phyloP scores from a whole-genome alignment of 257 asterid species.

The Voacanga thouarsii region DNA sequence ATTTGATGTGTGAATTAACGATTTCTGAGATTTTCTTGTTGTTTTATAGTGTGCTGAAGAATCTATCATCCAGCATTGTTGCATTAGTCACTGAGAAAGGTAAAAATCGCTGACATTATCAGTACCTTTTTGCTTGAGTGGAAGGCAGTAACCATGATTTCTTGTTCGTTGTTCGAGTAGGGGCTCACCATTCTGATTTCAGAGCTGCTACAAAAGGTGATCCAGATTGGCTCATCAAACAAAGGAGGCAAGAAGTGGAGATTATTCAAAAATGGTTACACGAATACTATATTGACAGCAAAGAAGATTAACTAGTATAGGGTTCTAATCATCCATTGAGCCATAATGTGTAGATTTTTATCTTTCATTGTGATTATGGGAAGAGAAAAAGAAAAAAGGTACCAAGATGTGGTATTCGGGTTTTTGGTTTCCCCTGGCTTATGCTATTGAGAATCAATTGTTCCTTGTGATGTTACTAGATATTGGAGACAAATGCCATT shows the following conservation, averaged over 20 bases:
- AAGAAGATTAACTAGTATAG: conserved; percentile 13
- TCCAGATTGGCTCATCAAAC: conserved; percentile 61
- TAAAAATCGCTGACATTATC: conserved; percentile 4
- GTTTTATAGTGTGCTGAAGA: conserved; percentile 49
- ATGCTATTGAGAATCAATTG: too few relatives aligned
- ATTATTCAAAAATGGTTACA: conserved; percentile 56
- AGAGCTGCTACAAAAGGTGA: conserved; percentile 48
- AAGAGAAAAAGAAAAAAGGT: background rate
- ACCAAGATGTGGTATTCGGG: too few relatives aligned
- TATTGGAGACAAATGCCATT: too few relatives aligned
- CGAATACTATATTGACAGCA: conserved; percentile 45
- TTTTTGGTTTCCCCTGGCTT: too few relatives aligned
- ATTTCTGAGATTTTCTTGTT: background rate
- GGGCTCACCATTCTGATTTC: conserved; percentile 80
- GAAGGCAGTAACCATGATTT: background rate
- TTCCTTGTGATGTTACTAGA: too few relatives aligned
- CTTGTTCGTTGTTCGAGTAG: conserved; percentile 12
- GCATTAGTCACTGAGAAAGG: conserved; percentile 69
- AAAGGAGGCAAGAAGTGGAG: conserved; percentile 54
- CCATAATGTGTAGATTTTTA: too few relatives aligned
- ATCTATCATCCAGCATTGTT: conserved; percentile 66
- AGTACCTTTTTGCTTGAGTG: background rate
- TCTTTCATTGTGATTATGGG: background rate
- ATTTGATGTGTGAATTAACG: background rate
- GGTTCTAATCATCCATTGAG: too few relatives aligned